Conservation (phyloP, 345 rosid species). For the Citrus australasica region DNA sequence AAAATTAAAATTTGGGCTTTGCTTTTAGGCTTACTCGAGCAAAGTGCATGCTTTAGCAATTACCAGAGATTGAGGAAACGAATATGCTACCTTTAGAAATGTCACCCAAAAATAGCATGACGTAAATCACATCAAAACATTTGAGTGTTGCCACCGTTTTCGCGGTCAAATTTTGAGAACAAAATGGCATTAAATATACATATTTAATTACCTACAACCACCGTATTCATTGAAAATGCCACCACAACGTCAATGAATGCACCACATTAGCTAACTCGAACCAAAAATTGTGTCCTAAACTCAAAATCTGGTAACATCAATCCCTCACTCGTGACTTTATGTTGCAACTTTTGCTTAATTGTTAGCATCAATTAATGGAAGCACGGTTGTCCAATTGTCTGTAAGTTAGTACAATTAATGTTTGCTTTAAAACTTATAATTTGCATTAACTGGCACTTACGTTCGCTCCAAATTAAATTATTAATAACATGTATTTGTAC, state of each 20-base stretch:
- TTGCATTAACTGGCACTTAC: no score
- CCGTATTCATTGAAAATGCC: not conserved
- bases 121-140: no score
- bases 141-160: no score
- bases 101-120: not conserved
- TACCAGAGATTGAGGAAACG: no score
- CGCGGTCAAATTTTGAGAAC: not conserved
- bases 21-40: no score
- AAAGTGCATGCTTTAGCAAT: no score
- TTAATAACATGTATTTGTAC: no score
- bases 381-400: not conserved
- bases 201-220: not conserved
- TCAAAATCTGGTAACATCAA: not conserved
- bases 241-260: not conserved
- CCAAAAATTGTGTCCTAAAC: not conserved
- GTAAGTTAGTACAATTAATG: not conserved
- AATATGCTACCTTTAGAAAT: not conserved
- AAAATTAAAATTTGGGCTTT: no score
- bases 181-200: not conserved
- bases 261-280: not conserved
- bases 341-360: not conserved
- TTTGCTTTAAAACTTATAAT: no score
- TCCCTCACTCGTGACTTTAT: not conserved
- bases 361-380: not conserved
- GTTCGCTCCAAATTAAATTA: no score